Evolutionary conservation across 345 rosid genomes (phyloP).

Genomic region (Lepidium sativum): DNA sequence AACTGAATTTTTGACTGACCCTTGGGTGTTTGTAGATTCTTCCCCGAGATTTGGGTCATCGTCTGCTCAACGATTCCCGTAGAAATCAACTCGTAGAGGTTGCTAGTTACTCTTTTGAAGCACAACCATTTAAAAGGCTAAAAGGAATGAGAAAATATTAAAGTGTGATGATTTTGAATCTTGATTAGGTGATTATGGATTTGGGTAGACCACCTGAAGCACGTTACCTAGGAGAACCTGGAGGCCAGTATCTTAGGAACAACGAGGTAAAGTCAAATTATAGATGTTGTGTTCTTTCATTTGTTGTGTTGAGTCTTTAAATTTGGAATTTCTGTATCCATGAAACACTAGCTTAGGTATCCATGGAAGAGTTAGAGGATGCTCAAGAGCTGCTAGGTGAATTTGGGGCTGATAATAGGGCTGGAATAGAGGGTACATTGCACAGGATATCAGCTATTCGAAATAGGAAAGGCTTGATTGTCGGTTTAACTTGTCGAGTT

Average conservation of each 20-base stretch:
- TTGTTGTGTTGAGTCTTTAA: background rate
- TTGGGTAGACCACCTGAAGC: constrained; percentile 61
- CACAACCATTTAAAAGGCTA: background rate
- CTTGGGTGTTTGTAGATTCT: constrained; percentile 33
- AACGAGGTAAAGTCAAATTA: constrained; percentile 34
- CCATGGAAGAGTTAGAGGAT: constrained; percentile 49
- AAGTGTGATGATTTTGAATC: background rate
- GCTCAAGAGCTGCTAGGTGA: constrained; percentile 51
- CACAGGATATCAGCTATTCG: constrained; percentile 61
- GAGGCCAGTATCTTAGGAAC: constrained; percentile 44
- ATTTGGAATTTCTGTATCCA: background rate
- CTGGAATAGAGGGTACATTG: constrained; percentile 64
- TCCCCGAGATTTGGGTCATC: constrained; percentile 42
- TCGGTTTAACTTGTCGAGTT: constrained; percentile 60
- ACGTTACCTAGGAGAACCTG: constrained; percentile 47
- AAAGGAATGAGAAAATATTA: background rate
- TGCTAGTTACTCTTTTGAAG: background rate
- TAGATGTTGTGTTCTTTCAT: background rate
- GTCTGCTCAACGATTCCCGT: constrained; percentile 39
- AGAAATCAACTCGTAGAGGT: constrained; percentile 54
- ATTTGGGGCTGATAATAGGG: constrained; percentile 55
- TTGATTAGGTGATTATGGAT: constrained; percentile 43
- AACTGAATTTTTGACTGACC: background rate
- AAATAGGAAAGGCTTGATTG: constrained; percentile 43
- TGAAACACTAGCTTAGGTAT: constrained; percentile 45